Evolutionary conservation across 441 rosid species (phyloP).

Genomic region (Flueggea neowawraea): DNA sequence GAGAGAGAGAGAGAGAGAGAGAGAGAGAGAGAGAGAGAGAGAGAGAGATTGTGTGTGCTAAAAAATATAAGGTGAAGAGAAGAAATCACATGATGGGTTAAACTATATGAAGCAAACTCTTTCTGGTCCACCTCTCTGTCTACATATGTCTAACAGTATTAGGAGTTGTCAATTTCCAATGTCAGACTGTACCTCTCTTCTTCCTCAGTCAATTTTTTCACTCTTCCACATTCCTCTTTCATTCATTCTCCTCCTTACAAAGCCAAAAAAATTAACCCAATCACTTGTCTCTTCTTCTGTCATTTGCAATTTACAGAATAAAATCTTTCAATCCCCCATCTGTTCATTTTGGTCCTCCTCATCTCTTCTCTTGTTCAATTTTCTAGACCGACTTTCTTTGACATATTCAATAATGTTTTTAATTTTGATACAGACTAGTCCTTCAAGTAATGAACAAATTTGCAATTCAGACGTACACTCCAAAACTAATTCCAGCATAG

Average conservation of each 20-base stretch:
- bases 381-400: not conserved
- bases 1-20: conserved; percentile 1
- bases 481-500: not conserved
- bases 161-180: conserved; percentile 31
- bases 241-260: conserved; percentile 21
- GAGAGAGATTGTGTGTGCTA: not conserved
- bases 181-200: conserved; percentile 14
- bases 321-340: not conserved
- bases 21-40: not conserved
- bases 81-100: conserved; percentile 19
- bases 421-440: conserved; percentile 9
- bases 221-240: conserved; percentile 18
- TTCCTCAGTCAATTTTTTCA: conserved; percentile 9
- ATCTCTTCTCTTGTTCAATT: not conserved
- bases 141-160: conserved; percentile 22
- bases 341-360: not conserved
- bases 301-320: not conserved
- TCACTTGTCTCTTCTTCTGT: conserved; percentile 20
- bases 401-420: not conserved
- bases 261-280: conserved; percentile 5
- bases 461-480: not conserved
- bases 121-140: conserved; percentile 28
- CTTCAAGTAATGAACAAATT: conserved; percentile 1
- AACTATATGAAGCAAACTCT: conserved; percentile 12
- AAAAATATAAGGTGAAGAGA: not conserved